phyloP scores from a whole-genome alignment of 768 basidiomycete genomes.

The Chalciporus sphaerocephalus region DNA sequence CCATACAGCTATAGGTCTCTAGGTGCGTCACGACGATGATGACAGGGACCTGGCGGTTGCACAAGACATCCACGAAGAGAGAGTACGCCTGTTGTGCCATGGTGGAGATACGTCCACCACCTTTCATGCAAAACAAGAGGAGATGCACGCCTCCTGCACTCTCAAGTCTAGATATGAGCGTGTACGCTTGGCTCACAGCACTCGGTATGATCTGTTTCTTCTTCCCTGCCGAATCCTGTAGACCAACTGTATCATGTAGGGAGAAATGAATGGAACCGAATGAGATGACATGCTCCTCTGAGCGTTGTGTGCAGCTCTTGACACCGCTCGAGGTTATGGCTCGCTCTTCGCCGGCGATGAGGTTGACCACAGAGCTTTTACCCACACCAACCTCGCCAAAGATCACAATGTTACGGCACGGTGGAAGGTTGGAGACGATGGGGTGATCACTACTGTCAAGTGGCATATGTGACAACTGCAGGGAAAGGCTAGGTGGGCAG shows the following conservation, averaged over 20 bases:
- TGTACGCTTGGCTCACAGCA: neutral
- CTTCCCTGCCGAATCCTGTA: neutral
- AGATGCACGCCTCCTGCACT: constrained; percentile 29
- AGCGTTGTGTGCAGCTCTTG: neutral
- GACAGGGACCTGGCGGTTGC: constrained; percentile 29
- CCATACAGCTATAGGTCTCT: constrained; percentile 22
- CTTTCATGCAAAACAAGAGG: constrained; percentile 32
- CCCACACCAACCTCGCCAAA: neutral
- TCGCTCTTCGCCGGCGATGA: neutral
- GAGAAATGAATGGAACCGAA: neutral
- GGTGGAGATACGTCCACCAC: constrained; percentile 26
- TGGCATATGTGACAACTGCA: neutral
- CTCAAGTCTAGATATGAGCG: constrained; percentile 27
- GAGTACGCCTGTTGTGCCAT: constrained; percentile 28
- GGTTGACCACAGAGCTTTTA: constrained; percentile 5
- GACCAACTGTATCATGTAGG: neutral
- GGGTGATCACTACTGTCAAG: constrained; percentile 17
- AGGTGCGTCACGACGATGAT: constrained; percentile 32
- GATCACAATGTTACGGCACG: neutral
- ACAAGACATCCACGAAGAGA: constrained; percentile 29
- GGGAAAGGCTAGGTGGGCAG: neutral
- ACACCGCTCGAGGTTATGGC: neutral
- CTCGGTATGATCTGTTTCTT: neutral
- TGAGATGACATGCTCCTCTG: neutral
- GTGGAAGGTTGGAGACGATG: neutral